phyloP scores from a whole-genome alignment of 1,284 basidiomycete species.

The Fomitopsis palustris region DNA sequence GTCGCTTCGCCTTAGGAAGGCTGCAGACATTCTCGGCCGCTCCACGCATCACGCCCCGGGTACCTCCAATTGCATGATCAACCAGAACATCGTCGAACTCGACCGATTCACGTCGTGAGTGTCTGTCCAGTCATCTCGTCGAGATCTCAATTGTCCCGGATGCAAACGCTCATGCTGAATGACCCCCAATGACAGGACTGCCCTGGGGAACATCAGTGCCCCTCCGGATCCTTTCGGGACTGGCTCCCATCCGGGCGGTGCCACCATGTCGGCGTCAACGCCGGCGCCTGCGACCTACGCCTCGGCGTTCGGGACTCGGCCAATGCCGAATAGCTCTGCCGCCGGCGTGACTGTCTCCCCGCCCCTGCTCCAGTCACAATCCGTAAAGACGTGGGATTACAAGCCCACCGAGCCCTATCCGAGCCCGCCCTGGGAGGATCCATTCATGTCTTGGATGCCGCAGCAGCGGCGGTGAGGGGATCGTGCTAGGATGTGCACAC shows the following conservation, averaged over 20 bases:
- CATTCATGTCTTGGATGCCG: constrained; percentile 46
- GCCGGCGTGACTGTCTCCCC: constrained; percentile 20
- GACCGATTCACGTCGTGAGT: constrained; percentile 56
- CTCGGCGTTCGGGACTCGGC: constrained; percentile 8
- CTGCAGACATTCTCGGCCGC: constrained; percentile 50
- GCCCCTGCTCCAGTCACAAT: constrained; percentile 26
- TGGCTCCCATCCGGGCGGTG: constrained; percentile 6
- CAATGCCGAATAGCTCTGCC: constrained; percentile 3
- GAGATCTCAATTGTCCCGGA: background rate
- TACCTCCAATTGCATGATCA: constrained; percentile 42
- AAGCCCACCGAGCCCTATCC: constrained; percentile 20
- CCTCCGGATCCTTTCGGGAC: constrained; percentile 17
- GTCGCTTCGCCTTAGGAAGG: constrained; percentile 56
- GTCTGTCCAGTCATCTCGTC: constrained; percentile 6
- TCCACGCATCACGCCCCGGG: constrained; percentile 46
- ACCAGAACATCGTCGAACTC: constrained; percentile 51
- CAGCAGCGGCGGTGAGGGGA: constrained; percentile 24
- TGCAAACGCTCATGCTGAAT: constrained; percentile 11
- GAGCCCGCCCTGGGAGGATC: constrained; percentile 35
- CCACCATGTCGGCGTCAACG: background rate
- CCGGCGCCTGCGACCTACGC: constrained; percentile 7
- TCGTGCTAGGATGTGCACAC: background rate
- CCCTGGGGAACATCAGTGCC: constrained; percentile 32
- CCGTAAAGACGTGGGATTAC: constrained; percentile 29
- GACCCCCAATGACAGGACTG: constrained; percentile 24